These are phyloP conservation scores for Psilocybe mexicana DNA, from an alignment of 1,284 basidiomycete genomes.

Conservation along the genomic window DNA sequence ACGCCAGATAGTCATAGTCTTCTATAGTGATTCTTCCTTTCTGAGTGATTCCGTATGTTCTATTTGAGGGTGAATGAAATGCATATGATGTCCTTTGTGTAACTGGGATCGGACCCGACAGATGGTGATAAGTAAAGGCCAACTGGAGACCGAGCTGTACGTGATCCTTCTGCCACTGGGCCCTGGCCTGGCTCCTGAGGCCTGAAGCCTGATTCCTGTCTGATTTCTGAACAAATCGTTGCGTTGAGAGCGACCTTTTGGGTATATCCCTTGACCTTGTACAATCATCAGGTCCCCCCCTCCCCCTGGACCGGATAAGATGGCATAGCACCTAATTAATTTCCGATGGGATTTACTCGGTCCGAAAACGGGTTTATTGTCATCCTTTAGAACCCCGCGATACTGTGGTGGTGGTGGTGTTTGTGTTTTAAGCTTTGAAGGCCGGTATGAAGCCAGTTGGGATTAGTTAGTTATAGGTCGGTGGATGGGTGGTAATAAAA, in stretches of 20 bases:
- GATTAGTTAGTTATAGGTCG: background rate
- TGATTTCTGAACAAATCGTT: background rate
- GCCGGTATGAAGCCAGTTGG: background rate
- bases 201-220: too few relatives aligned
- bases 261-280: background rate
- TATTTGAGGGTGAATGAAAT: background rate
- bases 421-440: constrained; percentile 7
- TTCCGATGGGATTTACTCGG: background rate
- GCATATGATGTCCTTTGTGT: background rate
- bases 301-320: background rate
- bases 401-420: background rate
- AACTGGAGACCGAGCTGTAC: background rate
- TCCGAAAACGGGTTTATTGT: background rate
- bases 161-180: background rate
- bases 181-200: background rate
- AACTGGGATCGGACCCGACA: background rate
- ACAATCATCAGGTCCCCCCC: background rate
- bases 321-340: background rate
- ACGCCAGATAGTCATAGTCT: background rate
- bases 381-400: background rate
- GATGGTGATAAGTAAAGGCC: background rate
- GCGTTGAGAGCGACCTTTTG: background rate
- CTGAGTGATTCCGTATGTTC: background rate
- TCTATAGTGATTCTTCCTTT: background rate
- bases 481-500: background rate